These are phyloP conservation scores for Scedosporium boydii DNA, from an alignment of 2,329 filamentous ascomycete genomes.

Conservation along the genomic window DNA sequence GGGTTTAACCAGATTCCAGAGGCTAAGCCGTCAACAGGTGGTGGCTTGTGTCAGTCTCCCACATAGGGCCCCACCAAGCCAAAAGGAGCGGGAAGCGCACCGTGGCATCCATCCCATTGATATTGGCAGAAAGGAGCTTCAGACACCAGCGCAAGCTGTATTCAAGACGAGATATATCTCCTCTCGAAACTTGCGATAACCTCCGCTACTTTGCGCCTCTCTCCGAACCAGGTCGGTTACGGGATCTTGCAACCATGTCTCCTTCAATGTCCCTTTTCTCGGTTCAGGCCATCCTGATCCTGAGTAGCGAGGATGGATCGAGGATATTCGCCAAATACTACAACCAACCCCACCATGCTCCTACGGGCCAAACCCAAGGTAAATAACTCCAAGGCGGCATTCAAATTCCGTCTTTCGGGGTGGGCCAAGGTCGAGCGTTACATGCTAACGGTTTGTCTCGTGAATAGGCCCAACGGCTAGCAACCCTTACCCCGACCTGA, in stretches of 20 bases:
- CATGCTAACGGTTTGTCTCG: constrained; percentile 21
- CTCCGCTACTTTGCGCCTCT: not conserved
- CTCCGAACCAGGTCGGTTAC: not conserved
- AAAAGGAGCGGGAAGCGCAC: constrained; percentile 8
- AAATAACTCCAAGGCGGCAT: not conserved
- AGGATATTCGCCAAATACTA: constrained; percentile 96
- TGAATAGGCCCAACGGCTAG: constrained; percentile 37
- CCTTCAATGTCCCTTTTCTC: constrained; percentile 68
- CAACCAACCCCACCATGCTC: constrained; percentile 46
- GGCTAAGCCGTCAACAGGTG: not conserved
- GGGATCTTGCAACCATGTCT: constrained; percentile 41
- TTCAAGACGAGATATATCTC: not conserved
- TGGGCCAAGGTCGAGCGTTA: constrained; percentile 12
- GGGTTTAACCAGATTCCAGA: not conserved
- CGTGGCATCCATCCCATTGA: constrained; percentile 8
- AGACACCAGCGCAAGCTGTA: not conserved
- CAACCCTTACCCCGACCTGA: constrained; percentile 78
- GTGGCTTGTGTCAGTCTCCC: not conserved
- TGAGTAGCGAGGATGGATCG: constrained; percentile 78
- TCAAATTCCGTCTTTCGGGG: constrained; percentile 5
- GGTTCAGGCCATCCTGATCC: constrained; percentile 68
- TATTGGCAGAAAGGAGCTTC: not conserved
- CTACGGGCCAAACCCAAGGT: constrained; percentile 10
- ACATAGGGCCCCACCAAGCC: constrained; percentile 4
- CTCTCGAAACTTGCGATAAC: not conserved